Percentiles rank a stretch among this genome's conserved stretches.
phyloP scores from a whole-genome alignment of 2,329 filamentous ascomycete genomes.

The Cercospora nicotianae region DNA sequence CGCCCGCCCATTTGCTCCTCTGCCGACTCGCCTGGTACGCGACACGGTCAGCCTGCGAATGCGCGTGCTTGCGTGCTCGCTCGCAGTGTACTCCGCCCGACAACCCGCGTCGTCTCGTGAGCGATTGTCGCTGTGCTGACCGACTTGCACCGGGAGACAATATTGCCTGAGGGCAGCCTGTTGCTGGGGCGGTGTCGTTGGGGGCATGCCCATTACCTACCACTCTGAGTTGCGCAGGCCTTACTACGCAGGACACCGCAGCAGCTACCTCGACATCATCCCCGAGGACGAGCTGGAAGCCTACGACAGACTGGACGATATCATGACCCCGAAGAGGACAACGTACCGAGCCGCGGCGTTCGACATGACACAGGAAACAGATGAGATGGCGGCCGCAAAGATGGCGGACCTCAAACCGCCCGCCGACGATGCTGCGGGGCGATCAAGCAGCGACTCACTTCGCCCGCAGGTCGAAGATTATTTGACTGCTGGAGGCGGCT shows the following conservation, averaged over 20 bases:
- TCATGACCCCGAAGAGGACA: conserved; percentile 17
- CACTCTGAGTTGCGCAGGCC: conserved; percentile 27
- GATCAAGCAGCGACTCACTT: conserved; percentile 22
- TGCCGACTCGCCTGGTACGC: not conserved
- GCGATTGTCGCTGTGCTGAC: not conserved
- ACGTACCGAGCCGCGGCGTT: not conserved
- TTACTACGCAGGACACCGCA: conserved; percentile 32
- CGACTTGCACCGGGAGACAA: not conserved
- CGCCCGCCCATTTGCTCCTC: not conserved
- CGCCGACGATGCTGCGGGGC: conserved; percentile 16
- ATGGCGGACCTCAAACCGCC: conserved; percentile 31
- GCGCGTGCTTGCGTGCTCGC: not conserved
- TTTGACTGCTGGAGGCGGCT: conserved; percentile 43
- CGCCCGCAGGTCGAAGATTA: conserved; percentile 32
- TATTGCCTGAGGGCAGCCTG: conserved; percentile 4
- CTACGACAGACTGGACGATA: conserved; percentile 33
- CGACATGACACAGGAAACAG: conserved; percentile 27
- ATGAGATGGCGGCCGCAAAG: conserved; percentile 36
- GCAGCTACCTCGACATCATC: conserved; percentile 34
- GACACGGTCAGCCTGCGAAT: not conserved
- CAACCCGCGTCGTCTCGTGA: not conserved
- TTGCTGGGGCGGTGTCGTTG: not conserved
- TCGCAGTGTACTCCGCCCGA: not conserved
- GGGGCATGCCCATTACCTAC: conserved; percentile 26
- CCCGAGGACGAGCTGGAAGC: conserved; percentile 34